Evolutionary conservation across 768 basidiomycete genomes (phyloP).

Genomic region (Leccinum aurantiacum): DNA sequence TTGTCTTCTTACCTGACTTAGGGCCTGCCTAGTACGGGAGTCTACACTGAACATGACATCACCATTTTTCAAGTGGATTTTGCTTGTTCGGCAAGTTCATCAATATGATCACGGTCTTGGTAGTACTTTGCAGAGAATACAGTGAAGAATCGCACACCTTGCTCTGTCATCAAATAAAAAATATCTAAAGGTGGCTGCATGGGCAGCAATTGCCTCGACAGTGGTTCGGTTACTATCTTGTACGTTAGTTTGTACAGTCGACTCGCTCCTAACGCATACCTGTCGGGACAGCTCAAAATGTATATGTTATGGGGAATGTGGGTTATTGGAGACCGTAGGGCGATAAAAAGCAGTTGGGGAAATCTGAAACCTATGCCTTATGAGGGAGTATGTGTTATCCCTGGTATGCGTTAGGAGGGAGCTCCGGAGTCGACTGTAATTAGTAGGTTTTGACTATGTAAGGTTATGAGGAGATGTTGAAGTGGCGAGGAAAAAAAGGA

Average conservation of each 20-base stretch:
- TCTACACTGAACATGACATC: not conserved
- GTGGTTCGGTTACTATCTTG: conserved; percentile 16
- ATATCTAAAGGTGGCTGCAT: conserved; percentile 27
- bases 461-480: conserved; percentile 1
- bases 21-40: not conserved
- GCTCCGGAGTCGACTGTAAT: too few relatives aligned
- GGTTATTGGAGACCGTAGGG: too few relatives aligned
- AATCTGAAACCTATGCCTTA: too few relatives aligned
- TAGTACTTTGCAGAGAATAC: conserved; percentile 19
- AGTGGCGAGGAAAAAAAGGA: not conserved
- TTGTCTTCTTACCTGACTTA: conserved; percentile 2
- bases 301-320: too few relatives aligned
- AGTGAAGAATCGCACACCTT: conserved; percentile 28
- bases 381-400: too few relatives aligned
- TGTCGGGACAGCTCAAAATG: too few relatives aligned
- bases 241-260: not conserved
- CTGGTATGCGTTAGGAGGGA: too few relatives aligned
- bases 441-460: conserved; percentile 11
- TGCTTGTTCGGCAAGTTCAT: conserved; percentile 21
- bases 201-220: conserved; percentile 28
- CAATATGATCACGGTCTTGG: conserved; percentile 18
- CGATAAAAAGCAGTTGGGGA: too few relatives aligned
- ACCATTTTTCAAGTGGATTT: conserved; percentile 17
- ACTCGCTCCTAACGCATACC: too few relatives aligned
- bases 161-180: conserved; percentile 23